Conservation (phyloP, 2,329 filamentous ascomycete genomes). For the Scedosporium apiospermum region DNA sequence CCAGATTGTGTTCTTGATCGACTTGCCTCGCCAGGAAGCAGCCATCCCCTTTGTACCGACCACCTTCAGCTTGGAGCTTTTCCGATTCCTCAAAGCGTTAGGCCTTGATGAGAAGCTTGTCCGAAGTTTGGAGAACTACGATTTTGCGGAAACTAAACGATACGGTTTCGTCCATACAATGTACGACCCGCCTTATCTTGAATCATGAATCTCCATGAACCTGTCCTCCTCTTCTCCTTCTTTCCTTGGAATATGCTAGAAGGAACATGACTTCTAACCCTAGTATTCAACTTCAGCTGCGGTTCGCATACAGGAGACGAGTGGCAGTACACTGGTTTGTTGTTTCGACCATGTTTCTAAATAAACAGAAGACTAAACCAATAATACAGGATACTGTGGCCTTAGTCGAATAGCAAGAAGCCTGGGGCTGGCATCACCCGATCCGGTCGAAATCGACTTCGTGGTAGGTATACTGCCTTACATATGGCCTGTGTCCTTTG, state of each 20-base stretch:
- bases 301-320: conserved; percentile 42
- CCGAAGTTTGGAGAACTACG: conserved; percentile 63
- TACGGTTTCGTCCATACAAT: conserved; percentile 82
- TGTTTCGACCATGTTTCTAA: background rate
- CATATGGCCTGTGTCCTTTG: background rate
- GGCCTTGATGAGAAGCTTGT: conserved; percentile 56
- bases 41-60: conserved; percentile 17
- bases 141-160: conserved; percentile 63
- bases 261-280: conserved; percentile 11
- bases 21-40: conserved; percentile 55
- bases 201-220: too few species aligned
- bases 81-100: conserved; percentile 60
- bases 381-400: conserved; percentile 56
- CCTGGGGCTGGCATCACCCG: conserved; percentile 49
- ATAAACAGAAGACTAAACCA: background rate
- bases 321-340: conserved; percentile 31
- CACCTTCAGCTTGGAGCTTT: conserved; percentile 59
- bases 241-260: background rate
- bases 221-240: conserved; percentile 4
- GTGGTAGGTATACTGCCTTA: conserved; percentile 38
- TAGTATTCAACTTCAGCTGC: conserved; percentile 27
- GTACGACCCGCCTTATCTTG: conserved; percentile 34
- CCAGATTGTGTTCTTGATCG: conserved; percentile 80
- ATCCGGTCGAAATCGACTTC: conserved; percentile 60
- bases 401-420: conserved; percentile 56